Conservation (phyloP, 768 basidiomycete genomes). For the Psilocybe tampanensis region DNA sequence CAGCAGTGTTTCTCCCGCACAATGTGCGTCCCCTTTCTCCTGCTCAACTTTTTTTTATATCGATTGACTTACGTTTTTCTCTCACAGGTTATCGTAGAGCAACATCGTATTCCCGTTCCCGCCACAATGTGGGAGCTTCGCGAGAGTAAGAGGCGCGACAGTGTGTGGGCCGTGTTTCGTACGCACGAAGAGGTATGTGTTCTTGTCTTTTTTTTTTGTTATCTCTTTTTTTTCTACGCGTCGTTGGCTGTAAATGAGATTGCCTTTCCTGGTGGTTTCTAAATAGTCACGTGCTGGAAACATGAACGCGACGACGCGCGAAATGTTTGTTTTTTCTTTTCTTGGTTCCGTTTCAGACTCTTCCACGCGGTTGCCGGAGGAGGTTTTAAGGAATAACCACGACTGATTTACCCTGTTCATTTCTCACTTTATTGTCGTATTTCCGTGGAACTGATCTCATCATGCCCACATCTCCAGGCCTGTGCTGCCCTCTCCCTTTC, state of each 20-base stretch:
- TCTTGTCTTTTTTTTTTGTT: not conserved
- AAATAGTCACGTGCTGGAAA: conserved; percentile 25
- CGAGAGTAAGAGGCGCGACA: conserved; percentile 28
- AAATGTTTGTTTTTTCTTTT: conserved; percentile 10
- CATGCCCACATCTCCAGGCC: conserved; percentile 30
- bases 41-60: conserved; percentile 8
- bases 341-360: conserved; percentile 35
- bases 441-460: conserved; percentile 11
- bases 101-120: conserved; percentile 33
- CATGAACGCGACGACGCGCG: conserved; percentile 5
- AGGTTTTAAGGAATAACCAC: conserved; percentile 16
- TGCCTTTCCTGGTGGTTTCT: not conserved
- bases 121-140: conserved; percentile 50
- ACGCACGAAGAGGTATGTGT: conserved; percentile 63
- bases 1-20: conserved; percentile 41
- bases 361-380: conserved; percentile 35
- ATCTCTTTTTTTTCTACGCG: not conserved
- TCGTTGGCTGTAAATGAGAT: conserved; percentile 1
- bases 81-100: conserved; percentile 18
- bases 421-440: conserved; percentile 2
- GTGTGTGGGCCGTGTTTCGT: conserved; percentile 59
- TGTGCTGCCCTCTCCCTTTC: conserved; percentile 54
- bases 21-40: conserved; percentile 29
- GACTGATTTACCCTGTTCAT: conserved; percentile 10
- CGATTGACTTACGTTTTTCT: conserved; percentile 21